Conservation (phyloP, 495 filamentous ascomycete genomes). For the Bacidia rubella region DNA sequence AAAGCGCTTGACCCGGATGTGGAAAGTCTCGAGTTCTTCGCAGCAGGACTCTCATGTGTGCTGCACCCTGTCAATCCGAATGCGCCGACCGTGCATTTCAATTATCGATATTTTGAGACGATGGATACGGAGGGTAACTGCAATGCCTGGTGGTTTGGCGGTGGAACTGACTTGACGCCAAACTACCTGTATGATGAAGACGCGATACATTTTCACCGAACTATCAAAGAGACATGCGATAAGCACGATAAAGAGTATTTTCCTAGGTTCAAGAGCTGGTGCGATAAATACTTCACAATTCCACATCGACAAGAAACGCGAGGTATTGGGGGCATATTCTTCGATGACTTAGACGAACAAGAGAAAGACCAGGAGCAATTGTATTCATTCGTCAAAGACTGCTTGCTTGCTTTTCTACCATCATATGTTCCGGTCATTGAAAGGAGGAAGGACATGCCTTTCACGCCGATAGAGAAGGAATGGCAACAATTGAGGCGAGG, state of each 20-base stretch:
- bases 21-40: constrained; percentile 83
- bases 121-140: constrained; percentile 47
- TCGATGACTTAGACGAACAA: constrained; percentile 82
- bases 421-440: constrained; percentile 83
- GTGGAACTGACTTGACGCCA: constrained; percentile 87
- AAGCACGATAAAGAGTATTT: constrained; percentile 88
- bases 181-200: constrained; percentile 94
- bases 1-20: constrained; percentile 71
- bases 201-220: constrained; percentile 88
- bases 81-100: constrained; percentile 94
- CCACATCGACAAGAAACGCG: constrained; percentile 82
- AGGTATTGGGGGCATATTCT: constrained; percentile 94
- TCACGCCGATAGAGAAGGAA: constrained; percentile 67
- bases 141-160: constrained; percentile 93
- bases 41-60: constrained; percentile 82
- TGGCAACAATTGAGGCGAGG: constrained; percentile 95
- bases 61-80: constrained; percentile 89
- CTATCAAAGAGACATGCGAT: constrained; percentile 86
- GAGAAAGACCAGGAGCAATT: constrained; percentile 81
- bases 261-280: constrained; percentile 94
- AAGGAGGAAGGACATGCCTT: constrained; percentile 81
- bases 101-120: constrained; percentile 99
- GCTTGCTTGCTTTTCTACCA: constrained; percentile 75
- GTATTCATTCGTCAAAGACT: constrained; percentile 81
- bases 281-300: constrained; percentile 91